phyloP scores from a whole-genome alignment of 306 rosid genomes.

The Pyrus betulifolia region DNA sequence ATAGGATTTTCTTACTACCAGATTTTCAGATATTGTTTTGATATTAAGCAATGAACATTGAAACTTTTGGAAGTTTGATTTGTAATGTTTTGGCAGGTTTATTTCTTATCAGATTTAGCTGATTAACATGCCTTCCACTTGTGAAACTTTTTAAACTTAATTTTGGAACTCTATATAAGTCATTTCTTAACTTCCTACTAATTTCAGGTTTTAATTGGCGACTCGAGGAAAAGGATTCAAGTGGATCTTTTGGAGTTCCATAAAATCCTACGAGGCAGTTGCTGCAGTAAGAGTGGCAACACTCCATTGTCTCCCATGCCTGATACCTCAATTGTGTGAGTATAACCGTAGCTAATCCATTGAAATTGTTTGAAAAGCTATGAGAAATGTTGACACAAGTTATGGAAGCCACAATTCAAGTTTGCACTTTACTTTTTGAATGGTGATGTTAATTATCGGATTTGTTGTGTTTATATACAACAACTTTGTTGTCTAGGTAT shows the following conservation, averaged over 20 bases:
- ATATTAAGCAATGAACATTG: background rate
- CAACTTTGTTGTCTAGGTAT: background rate
- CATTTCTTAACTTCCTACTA: slow-evolving; percentile 1
- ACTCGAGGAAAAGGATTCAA: slow-evolving; percentile 86
- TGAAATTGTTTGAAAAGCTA: background rate
- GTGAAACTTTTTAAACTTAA: background rate
- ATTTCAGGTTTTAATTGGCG: slow-evolving; percentile 70
- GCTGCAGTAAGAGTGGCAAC: slow-evolving; percentile 58
- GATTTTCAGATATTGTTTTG: background rate
- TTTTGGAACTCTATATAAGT: background rate
- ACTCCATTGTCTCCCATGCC: slow-evolving; percentile 56
- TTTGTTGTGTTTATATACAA: background rate
- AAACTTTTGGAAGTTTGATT: background rate
- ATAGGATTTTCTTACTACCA: background rate
- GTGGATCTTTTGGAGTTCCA: slow-evolving; percentile 75
- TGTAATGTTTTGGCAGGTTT: background rate
- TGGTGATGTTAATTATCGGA: background rate
- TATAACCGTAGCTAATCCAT: background rate
- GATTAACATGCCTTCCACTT: background rate
- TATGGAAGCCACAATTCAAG: background rate
- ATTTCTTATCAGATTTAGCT: background rate
- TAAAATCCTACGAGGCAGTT: slow-evolving; percentile 58
- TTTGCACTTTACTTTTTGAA: background rate
- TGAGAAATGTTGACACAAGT: background rate
- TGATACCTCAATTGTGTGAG: slow-evolving; percentile 89